These are phyloP conservation scores for Pseudotulostoma volvatum DNA, from an alignment of 495 filamentous ascomycete genomes.

Conservation along the genomic window DNA sequence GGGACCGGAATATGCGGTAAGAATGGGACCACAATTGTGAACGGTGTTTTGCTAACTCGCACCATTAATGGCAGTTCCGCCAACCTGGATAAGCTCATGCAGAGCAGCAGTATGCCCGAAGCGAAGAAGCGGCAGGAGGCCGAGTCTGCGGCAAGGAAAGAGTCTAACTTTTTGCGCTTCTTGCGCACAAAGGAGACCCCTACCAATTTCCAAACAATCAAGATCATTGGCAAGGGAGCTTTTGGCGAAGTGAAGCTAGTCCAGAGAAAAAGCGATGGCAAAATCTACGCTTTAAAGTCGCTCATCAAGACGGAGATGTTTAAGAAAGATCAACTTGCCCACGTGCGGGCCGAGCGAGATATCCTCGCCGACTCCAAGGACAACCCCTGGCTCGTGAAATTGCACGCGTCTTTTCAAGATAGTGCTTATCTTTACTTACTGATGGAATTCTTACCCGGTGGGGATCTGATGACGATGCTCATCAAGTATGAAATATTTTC, in stretches of 20 bases:
- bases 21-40: slow-evolving; percentile 8
- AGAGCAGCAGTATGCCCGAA: slow-evolving; percentile 53
- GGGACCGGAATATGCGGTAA: slow-evolving; percentile 81
- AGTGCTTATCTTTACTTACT: slow-evolving; percentile 90
- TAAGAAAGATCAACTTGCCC: slow-evolving; percentile 98
- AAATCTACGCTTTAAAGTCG: slow-evolving; percentile 96
- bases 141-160: slow-evolving; percentile 60
- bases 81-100: slow-evolving; percentile 71
- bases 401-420: slow-evolving; percentile 96
- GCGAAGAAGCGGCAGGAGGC: slow-evolving; percentile 63
- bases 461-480: slow-evolving; percentile 99
- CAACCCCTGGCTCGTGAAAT: slow-evolving; percentile 96
- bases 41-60: background rate
- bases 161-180: slow-evolving; percentile 86
- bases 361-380: slow-evolving; percentile 90
- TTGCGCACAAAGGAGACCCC: slow-evolving; percentile 81
- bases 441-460: slow-evolving; percentile 97
- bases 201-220: slow-evolving; percentile 84
- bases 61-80: slow-evolving; percentile 64
- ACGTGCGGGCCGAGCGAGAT: slow-evolving; percentile 94
- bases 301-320: slow-evolving; percentile 98
- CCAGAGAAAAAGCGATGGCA: slow-evolving; percentile 86
- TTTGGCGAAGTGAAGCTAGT: slow-evolving; percentile 98
- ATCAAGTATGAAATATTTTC: slow-evolving; percentile 99
- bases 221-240: slow-evolving; percentile 96